A percentile compares a stretch with the other conserved stretches of the same genome.
Conservation (phyloP, 2,329 filamentous ascomycete genomes). For the Emmonsiellopsis sp. region DNA sequence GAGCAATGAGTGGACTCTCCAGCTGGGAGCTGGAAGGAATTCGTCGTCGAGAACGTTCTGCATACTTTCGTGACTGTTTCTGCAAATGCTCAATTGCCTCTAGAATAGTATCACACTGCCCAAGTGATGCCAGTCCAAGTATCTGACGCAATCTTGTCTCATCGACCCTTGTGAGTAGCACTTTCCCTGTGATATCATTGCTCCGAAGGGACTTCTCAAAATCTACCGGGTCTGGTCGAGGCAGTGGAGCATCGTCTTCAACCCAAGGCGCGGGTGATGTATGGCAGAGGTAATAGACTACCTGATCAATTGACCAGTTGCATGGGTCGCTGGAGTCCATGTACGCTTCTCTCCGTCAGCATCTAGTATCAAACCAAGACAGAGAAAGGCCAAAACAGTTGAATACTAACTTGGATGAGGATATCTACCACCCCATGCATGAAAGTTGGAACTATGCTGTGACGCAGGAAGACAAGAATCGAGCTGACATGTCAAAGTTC, state of each 20-base stretch:
- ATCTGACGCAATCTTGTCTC: constrained; percentile 41
- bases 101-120: constrained; percentile 49
- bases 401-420: neutral
- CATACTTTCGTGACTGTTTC: constrained; percentile 42
- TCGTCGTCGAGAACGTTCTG: constrained; percentile 11
- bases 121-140: constrained; percentile 48
- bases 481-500: no score
- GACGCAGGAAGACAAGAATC: no score
- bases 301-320: constrained; percentile 58
- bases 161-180: constrained; percentile 50
- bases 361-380: no score
- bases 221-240: constrained; percentile 41
- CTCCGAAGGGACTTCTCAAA: constrained; percentile 50
- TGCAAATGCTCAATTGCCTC: constrained; percentile 51
- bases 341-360: no score
- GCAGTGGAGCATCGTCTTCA: constrained; percentile 17
- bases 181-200: constrained; percentile 56
- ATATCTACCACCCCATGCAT: no score
- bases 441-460: no score
- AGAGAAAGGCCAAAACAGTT: neutral
- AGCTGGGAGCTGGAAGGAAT: neutral
- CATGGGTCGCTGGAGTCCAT: constrained; percentile 51
- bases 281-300: constrained; percentile 57
- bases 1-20: neutral
- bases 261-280: constrained; percentile 36